Percentiles rank a stretch among this genome's conserved stretches.
Evolutionary conservation across 2,329 filamentous ascomycete species (phyloP).

Genomic region (Scorias spongiosa): DNA sequence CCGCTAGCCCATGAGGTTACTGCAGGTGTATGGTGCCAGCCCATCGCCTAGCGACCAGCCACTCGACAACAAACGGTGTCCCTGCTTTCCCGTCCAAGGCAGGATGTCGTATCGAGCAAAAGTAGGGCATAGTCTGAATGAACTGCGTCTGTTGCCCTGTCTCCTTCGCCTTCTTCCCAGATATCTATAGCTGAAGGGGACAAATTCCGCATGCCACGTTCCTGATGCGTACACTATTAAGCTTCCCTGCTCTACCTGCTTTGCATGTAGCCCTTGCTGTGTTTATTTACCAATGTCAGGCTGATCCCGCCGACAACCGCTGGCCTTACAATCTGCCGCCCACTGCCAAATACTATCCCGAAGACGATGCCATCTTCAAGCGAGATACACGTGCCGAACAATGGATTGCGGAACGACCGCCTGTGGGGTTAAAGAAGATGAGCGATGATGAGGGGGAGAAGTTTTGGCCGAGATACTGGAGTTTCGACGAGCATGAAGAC

Average conservation of each 20-base stretch:
- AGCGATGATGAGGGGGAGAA: conserved; percentile 55
- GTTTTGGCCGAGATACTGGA: conserved; percentile 54
- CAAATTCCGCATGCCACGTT: no score
- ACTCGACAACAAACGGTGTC: no score
- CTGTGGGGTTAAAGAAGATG: conserved; percentile 49
- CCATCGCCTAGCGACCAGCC: no score
- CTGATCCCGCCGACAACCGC: conserved; percentile 17
- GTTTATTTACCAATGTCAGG: conserved; percentile 6
- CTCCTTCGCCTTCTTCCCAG: no score
- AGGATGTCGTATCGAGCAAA: no score
- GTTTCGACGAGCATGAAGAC: conserved; percentile 20
- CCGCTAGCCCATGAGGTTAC: no score
- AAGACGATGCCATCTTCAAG: conserved; percentile 29
- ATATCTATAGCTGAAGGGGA: no score
- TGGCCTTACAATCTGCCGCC: conserved; percentile 33
- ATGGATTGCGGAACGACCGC: conserved; percentile 27
- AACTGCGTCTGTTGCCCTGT: no score
- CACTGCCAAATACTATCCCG: conserved; percentile 32
- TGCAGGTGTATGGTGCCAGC: no score
- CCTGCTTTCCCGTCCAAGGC: no score
- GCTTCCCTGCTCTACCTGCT: conserved; percentile 7
- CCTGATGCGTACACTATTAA: no score
- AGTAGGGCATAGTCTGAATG: no score
- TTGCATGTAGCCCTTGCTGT: conserved; percentile 14
- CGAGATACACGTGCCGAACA: conserved; percentile 26